phyloP scores from a whole-genome alignment of 805 yeast species.

The Ogataea allantospora region DNA sequence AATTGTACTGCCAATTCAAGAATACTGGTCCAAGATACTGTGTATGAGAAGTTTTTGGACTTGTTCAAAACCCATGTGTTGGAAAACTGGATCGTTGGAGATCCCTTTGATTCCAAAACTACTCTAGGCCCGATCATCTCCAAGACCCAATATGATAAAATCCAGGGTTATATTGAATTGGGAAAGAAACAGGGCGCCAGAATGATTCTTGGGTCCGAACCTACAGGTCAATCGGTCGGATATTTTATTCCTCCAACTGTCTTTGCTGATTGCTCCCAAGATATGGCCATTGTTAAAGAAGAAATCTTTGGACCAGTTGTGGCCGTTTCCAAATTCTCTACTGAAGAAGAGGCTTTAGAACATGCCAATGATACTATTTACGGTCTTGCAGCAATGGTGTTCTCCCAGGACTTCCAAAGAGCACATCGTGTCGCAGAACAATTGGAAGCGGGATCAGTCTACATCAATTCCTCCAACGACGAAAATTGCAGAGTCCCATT shows the following conservation, averaged over 20 bases:
- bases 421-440: conserved; percentile 52
- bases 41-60: conserved; percentile 53
- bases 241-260: conserved; percentile 74
- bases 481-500: conserved; percentile 67
- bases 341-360: conserved; percentile 65
- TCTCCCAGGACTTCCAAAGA: conserved; percentile 61
- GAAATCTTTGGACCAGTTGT: conserved; percentile 92
- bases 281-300: conserved; percentile 67
- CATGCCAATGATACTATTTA: conserved; percentile 72
- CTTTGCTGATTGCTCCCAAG: conserved; percentile 65
- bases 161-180: conserved; percentile 41
- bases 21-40: conserved; percentile 53
- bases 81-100: conserved; percentile 53
- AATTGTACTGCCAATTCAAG: conserved; percentile 68
- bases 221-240: conserved; percentile 48
- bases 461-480: conserved; percentile 68
- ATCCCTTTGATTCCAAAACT: conserved; percentile 45
- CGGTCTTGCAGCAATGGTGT: conserved; percentile 82
- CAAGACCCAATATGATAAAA: conserved; percentile 53
- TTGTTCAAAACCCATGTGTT: conserved; percentile 45
- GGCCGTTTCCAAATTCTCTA: conserved; percentile 58
- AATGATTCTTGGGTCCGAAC: conserved; percentile 42
- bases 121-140: conserved; percentile 65
- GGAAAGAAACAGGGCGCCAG: conserved; percentile 53
- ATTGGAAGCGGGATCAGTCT: conserved; percentile 65